Evolutionary conservation across 2,329 filamentous ascomycete genomes (phyloP).

Genomic region (Aspergillus calidoustus): DNA sequence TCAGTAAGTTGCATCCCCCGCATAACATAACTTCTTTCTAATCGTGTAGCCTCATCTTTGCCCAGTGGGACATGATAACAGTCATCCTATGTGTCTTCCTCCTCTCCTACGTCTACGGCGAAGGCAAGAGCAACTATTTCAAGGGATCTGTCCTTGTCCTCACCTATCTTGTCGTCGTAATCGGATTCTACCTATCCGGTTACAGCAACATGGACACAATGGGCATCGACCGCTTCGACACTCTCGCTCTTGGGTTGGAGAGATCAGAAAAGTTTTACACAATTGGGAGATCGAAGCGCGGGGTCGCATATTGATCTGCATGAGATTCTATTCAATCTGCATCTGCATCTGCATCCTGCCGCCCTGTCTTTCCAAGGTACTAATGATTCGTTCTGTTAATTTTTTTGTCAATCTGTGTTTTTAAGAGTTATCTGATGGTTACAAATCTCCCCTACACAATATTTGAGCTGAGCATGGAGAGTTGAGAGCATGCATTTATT

Average conservation of each 20-base stretch:
- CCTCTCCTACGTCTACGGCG: conserved; percentile 95
- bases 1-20: conserved; percentile 48
- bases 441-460: background rate
- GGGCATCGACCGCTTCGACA: conserved; percentile 54
- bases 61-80: conserved; percentile 98
- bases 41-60: conserved; percentile 76
- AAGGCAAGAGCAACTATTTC: conserved; percentile 99
- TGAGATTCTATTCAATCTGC: background rate
- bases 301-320: conserved; percentile 39
- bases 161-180: conserved; percentile 88
- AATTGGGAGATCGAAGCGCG: conserved; percentile 43
- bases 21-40: background rate
- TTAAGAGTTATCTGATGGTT: background rate
- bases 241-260: conserved; percentile 45
- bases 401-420: background rate
- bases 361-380: background rate
- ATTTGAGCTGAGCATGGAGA: background rate
- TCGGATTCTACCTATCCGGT: conserved; percentile 86
- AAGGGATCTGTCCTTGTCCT: conserved; percentile 95
- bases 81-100: conserved; percentile 95
- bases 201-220: conserved; percentile 59
- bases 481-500: conserved; percentile 1
- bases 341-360: background rate
- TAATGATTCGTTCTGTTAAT: background rate
- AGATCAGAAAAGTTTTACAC: conserved; percentile 47